Evolutionary conservation across 1,284 basidiomycete species (phyloP).

Genomic region (Inonotus hispidus): DNA sequence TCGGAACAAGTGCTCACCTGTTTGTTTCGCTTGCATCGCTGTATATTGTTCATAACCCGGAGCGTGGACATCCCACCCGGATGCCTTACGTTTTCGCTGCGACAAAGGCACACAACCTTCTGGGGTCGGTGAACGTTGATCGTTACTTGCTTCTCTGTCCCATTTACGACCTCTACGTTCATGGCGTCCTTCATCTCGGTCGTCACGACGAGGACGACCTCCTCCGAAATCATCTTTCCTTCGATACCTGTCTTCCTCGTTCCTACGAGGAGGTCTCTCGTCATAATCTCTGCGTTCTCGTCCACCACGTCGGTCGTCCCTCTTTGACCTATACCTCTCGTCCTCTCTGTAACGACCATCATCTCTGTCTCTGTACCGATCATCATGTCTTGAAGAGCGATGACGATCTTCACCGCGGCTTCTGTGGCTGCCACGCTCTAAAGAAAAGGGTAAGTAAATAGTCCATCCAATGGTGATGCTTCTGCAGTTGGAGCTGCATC

Average conservation of each 20-base stretch:
- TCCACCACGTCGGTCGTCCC: constrained; percentile 18
- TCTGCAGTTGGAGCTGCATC: constrained; percentile 14
- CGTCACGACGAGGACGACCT: constrained; percentile 35
- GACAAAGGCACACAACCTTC: constrained; percentile 78
- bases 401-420: constrained; percentile 20
- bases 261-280: constrained; percentile 34
- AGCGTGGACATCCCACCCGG: constrained; percentile 94
- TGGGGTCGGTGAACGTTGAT: constrained; percentile 86
- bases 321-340: constrained; percentile 22
- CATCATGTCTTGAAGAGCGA: constrained; percentile 22
- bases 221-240: constrained; percentile 40
- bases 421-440: constrained; percentile 20
- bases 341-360: constrained; percentile 23
- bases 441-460: constrained; percentile 19
- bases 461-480: background rate
- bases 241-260: constrained; percentile 39
- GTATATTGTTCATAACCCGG: constrained; percentile 94
- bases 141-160: constrained; percentile 47
- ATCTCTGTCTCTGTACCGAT: constrained; percentile 17
- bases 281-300: constrained; percentile 28
- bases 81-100: constrained; percentile 81
- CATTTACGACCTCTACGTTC: constrained; percentile 32
- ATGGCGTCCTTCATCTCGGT: constrained; percentile 34
- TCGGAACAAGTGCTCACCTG: constrained; percentile 51
- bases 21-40: constrained; percentile 95